These are phyloP conservation scores for Blastobotrys ciferrii DNA, from an alignment of 1,139 yeast genomes.

Conservation along the genomic window DNA sequence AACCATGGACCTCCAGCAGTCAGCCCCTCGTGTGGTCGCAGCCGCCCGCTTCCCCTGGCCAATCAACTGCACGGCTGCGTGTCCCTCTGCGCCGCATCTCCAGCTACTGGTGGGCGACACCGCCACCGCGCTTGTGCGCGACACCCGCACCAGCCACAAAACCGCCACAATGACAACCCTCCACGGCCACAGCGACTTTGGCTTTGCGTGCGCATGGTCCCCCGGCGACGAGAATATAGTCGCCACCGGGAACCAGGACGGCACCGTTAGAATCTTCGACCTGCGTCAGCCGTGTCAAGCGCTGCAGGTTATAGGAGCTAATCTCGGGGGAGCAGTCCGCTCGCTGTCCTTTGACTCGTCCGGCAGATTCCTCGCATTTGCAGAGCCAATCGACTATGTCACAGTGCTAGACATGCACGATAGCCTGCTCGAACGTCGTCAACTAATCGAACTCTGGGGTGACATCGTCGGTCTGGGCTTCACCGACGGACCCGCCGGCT, in stretches of 20 bases:
- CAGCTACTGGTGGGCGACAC: constrained; percentile 54
- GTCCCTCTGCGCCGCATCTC: constrained; percentile 41
- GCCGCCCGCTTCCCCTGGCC: constrained; percentile 44
- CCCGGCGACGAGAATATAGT: constrained; percentile 41
- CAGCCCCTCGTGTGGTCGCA: constrained; percentile 25
- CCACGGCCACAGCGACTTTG: constrained; percentile 53
- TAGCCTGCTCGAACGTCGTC: constrained; percentile 34
- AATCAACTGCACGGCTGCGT: constrained; percentile 50
- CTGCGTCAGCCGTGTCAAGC: constrained; percentile 43
- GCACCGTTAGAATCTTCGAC: constrained; percentile 57
- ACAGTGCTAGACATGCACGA: constrained; percentile 44
- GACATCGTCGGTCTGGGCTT: constrained; percentile 58
- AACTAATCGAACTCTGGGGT: constrained; percentile 55
- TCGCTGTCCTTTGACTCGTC: constrained; percentile 50
- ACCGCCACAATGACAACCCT: constrained; percentile 26
- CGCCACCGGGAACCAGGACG: constrained; percentile 62
- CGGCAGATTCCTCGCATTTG: constrained; percentile 52
- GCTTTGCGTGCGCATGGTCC: constrained; percentile 63
- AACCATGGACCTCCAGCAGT: constrained; percentile 38
- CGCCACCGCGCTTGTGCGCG: constrained; percentile 45
- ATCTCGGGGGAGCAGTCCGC: constrained; percentile 46
- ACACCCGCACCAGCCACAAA: constrained; percentile 37
- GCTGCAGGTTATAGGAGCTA: constrained; percentile 39
- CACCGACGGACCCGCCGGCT: constrained; percentile 41
- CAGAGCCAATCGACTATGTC: constrained; percentile 60